Evolutionary conservation across 345 rosid genomes (phyloP).

Genomic region (Stellera chamaejasme): DNA sequence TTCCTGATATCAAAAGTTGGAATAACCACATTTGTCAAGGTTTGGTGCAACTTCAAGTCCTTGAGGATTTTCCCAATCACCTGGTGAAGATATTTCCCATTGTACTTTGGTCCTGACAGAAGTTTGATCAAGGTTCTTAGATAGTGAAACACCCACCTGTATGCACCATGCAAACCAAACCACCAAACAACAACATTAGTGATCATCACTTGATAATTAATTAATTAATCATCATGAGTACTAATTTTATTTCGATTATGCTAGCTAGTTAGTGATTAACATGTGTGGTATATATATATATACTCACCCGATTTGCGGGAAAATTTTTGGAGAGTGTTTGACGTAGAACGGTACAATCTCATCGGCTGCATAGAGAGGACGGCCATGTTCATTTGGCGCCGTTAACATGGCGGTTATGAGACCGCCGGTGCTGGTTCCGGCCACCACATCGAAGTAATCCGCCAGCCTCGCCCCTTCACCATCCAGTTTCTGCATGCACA

Average conservation of each 20-base stretch:
- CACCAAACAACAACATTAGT: too few species aligned
- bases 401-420: slow-evolving; percentile 56
- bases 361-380: slow-evolving; percentile 45
- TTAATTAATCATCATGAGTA: too few species aligned
- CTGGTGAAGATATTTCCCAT: slow-evolving; percentile 47
- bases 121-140: slow-evolving; percentile 28
- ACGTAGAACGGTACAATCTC: slow-evolving; percentile 57
- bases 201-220: not conserved
- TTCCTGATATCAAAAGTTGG: slow-evolving; percentile 66
- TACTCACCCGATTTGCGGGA: slow-evolving; percentile 48
- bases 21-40: slow-evolving; percentile 53
- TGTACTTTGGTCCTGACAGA: slow-evolving; percentile 56
- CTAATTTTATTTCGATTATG: too few species aligned
- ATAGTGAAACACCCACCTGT: slow-evolving; percentile 30
- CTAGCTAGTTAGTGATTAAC: too few species aligned
- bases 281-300: too few species aligned
- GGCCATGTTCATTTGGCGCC: slow-evolving; percentile 35
- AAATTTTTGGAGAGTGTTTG: slow-evolving; percentile 47
- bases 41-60: slow-evolving; percentile 41
- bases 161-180: not conserved
- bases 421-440: slow-evolving; percentile 79
- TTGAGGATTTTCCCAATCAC: slow-evolving; percentile 22
- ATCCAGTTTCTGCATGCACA: slow-evolving; percentile 35
- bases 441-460: slow-evolving; percentile 65
- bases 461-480: slow-evolving; percentile 51